These are phyloP conservation scores for Trichosporon asahii DNA, from an alignment of 1,284 basidiomycete species.

Conservation along the genomic window DNA sequence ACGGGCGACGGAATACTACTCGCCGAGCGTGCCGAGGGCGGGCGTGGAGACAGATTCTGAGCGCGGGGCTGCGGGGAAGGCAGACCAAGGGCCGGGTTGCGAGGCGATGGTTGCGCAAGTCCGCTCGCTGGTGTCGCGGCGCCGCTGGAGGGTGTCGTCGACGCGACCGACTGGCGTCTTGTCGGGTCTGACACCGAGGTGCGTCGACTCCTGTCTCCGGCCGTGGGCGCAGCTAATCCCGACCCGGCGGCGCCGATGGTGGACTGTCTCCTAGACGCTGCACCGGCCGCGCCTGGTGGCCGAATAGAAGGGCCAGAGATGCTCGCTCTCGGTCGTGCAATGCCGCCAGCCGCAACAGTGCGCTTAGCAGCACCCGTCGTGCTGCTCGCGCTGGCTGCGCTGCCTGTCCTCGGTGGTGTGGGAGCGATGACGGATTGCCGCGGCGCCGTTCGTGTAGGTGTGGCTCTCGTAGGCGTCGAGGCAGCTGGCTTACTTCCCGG, in stretches of 20 bases:
- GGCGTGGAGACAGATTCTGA: background rate
- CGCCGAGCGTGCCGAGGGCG: background rate
- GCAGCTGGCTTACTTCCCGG: background rate
- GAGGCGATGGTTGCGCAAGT: background rate
- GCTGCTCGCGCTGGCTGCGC: background rate
- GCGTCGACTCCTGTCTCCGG: background rate
- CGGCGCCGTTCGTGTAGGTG: background rate
- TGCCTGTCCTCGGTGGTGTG: background rate
- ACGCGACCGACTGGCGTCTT: background rate
- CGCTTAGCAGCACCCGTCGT: background rate
- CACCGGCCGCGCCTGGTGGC: background rate
- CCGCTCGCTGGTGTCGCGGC: background rate
- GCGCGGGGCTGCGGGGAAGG: background rate
- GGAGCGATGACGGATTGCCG: background rate
- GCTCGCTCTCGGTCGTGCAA: background rate
- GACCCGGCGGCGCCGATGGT: background rate
- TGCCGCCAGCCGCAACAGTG: background rate
- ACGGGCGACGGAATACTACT: slow-evolving; percentile 1
- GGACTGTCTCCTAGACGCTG: background rate
- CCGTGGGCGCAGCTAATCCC: background rate
- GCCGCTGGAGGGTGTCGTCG: background rate
- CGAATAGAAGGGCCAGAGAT: background rate
- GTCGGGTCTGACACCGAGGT: background rate
- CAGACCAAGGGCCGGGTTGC: background rate
- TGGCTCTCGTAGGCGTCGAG: background rate